Base-by-base conservation (phyloP, 352 stramenopile genomes). In the Globisporangium abappressorium region DNA sequence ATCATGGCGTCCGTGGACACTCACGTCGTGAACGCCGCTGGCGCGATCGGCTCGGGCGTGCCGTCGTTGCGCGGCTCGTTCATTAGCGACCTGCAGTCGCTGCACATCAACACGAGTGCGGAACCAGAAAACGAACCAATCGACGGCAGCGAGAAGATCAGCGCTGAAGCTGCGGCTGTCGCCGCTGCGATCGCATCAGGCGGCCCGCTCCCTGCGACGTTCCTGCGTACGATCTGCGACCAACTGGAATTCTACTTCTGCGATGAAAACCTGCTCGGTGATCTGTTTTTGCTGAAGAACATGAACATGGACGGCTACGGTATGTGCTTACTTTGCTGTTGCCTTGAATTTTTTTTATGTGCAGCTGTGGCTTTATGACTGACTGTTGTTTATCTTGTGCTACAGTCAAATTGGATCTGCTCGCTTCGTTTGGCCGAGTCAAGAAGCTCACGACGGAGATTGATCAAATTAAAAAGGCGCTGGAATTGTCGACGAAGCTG, bases 211-310 rank as follows among this genome's bases (percentile, higher is more conserved):
- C 87, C 87, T 1, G 87, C 87, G 6, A 95, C 87, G 12, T 95
- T 95, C 66, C 69, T 95, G 53, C 77, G 83, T 43, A 94, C 87
- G 66, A 92, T 95, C 70, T 95, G 87, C 65, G 87, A 95, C 67
- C 87, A 95, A 67, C 73, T 95, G 62, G 87, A 95, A 72, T 94
- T 90, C 72, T 95, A 95, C 70, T 95, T 95, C 64, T 95, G 87
- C 66, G 87, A 95, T 63, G 87, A 95, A 57, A 95, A 95, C 77
- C 68, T 95, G 46, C 81, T 94, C 5, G 85, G 85, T 41, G 85
- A 95, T 69, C 66, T 95, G 28, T 94, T 94, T 59, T 67, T 95
- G 75, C 65, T 95, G 41, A 95, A 95, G 71, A 95, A 95, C 68
- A 95, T 95, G 87, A 95, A 95, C 66, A 82, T 85, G 69, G 85